Conservation (phyloP, 768 basidiomycete species). For the Lenzites betulinus region DNA sequence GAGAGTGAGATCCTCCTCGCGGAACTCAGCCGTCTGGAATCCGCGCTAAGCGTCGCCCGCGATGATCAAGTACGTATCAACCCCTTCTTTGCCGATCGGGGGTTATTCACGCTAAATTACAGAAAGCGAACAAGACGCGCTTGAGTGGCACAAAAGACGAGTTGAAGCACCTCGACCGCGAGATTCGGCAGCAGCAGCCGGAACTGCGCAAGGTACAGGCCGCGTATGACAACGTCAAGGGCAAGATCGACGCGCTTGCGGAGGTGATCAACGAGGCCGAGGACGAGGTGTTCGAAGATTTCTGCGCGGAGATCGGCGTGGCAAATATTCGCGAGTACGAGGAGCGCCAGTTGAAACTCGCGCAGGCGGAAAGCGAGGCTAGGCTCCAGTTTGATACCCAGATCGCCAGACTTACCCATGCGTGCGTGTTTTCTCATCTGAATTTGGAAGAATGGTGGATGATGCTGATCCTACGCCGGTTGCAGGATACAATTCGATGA, state of each 20-base stretch:
- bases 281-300: slow-evolving; percentile 71
- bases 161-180: slow-evolving; percentile 75
- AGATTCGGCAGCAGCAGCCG: slow-evolving; percentile 64
- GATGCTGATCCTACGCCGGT: neutral
- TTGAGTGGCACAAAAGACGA: slow-evolving; percentile 82
- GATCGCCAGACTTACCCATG: slow-evolving; percentile 81
- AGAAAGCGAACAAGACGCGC: slow-evolving; percentile 78
- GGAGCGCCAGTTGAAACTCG: slow-evolving; percentile 84
- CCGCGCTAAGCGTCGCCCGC: slow-evolving; percentile 67
- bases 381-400: slow-evolving; percentile 82
- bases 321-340: slow-evolving; percentile 90
- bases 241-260: slow-evolving; percentile 55
- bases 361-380: slow-evolving; percentile 86
- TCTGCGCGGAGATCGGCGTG: slow-evolving; percentile 81
- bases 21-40: slow-evolving; percentile 79
- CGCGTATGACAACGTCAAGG: slow-evolving; percentile 52
- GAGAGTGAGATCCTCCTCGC: slow-evolving; percentile 78
- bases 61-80: slow-evolving; percentile 71
- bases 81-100: no score
- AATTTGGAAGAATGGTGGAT: neutral
- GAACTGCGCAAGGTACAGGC: slow-evolving; percentile 62
- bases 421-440: slow-evolving; percentile 51
- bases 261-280: slow-evolving; percentile 74
- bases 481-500: slow-evolving; percentile 77
- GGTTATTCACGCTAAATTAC: neutral